Conservation (phyloP, 257 asterid species). For the Solanum bulbocastanum region DNA sequence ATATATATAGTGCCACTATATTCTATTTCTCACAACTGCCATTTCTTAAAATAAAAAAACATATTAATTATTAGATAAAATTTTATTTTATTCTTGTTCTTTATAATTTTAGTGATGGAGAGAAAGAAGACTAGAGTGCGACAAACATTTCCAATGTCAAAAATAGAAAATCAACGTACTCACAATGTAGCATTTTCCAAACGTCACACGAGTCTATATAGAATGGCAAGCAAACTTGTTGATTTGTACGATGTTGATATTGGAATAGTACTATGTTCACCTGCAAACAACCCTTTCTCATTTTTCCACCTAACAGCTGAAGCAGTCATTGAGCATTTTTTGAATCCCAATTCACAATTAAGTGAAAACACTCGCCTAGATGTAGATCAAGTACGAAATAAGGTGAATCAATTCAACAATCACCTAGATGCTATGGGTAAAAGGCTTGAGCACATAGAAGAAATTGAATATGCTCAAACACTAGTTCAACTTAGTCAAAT, state of each 20-base stretch:
- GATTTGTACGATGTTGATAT: too few species aligned
- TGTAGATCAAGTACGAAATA: background rate
- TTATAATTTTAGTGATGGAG: too few species aligned
- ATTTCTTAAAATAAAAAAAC: background rate
- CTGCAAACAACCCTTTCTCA: background rate
- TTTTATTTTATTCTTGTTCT: background rate
- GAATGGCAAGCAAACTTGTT: too few species aligned
- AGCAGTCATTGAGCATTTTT: background rate
- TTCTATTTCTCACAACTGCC: background rate
- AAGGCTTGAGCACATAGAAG: background rate
- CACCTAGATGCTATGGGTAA: background rate
- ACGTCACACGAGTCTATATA: too few species aligned
- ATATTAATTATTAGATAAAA: background rate
- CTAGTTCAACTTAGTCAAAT: background rate
- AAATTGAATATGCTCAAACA: background rate
- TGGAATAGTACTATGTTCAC: too few species aligned
- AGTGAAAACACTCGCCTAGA: too few species aligned
- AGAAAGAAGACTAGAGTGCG: too few species aligned
- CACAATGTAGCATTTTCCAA: too few species aligned
- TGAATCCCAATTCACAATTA: background rate
- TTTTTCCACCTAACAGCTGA: slow-evolving; percentile 31
- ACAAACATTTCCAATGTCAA: too few species aligned
- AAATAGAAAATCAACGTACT: too few species aligned
- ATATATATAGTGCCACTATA: background rate
- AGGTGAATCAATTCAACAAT: background rate